Percentiles rank a stretch among this genome's conserved stretches.
Evolutionary conservation across 2,329 filamentous ascomycete species (phyloP).

Genomic region (Pochonia chlamydosporia): DNA sequence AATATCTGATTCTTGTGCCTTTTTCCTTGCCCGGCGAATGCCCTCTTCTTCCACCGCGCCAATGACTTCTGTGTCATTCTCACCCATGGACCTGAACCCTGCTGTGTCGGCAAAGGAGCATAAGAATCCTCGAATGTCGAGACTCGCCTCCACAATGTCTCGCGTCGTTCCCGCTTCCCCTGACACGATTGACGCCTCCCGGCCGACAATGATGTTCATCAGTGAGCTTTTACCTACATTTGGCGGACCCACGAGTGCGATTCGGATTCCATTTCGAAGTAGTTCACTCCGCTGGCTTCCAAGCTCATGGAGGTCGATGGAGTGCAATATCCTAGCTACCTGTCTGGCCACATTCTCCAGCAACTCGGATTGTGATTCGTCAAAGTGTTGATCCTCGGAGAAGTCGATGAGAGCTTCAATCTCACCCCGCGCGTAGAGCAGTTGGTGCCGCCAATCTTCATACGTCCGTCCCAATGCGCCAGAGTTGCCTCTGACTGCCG

Average conservation of each 20-base stretch:
- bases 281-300: constrained; percentile 81
- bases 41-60: constrained; percentile 82
- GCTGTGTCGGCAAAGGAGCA: constrained; percentile 96
- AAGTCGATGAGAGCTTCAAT: constrained; percentile 96
- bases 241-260: constrained; percentile 83
- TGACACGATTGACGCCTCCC: constrained; percentile 93
- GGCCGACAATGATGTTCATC: constrained; percentile 81
- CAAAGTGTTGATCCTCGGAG: constrained; percentile 94
- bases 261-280: constrained; percentile 74
- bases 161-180: constrained; percentile 88
- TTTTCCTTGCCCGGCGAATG: constrained; percentile 76
- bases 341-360: constrained; percentile 63
- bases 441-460: constrained; percentile 70
- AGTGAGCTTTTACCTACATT: constrained; percentile 95
- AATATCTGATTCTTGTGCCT: constrained; percentile 78
- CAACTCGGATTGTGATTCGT: constrained; percentile 72
- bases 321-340: constrained; percentile 52
- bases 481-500: constrained; percentile 74
- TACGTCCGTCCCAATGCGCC: constrained; percentile 68
- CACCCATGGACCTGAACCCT: constrained; percentile 59
- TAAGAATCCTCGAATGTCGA: constrained; percentile 85
- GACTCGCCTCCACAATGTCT: constrained; percentile 85
- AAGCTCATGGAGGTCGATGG: constrained; percentile 63
- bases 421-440: constrained; percentile 81
- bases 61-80: constrained; percentile 33